These are phyloP conservation scores for Somion occarium DNA, from an alignment of 1,284 basidiomycete genomes.

Conservation along the genomic window DNA sequence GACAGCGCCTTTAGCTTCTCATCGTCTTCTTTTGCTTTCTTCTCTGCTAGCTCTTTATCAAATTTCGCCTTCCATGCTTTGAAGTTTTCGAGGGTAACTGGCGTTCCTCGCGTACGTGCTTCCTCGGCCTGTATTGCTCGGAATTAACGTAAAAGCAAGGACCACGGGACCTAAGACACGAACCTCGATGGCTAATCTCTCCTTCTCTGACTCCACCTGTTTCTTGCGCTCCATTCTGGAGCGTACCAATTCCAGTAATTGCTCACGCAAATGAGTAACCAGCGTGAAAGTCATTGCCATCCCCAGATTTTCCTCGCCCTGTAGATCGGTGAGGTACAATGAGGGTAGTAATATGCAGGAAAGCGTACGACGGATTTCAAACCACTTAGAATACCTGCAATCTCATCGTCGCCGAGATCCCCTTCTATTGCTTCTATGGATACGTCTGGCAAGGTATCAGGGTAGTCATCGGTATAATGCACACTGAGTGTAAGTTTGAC, in stretches of 20 bases:
- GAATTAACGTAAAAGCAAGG: not conserved
- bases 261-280: constrained; percentile 82
- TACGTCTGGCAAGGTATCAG: constrained; percentile 75
- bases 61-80: constrained; percentile 78
- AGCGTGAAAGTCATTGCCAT: constrained; percentile 99
- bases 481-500: constrained; percentile 77
- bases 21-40: constrained; percentile 71
- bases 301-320: constrained; percentile 89
- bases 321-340: constrained; percentile 6
- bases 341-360: constrained; percentile 6
- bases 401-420: constrained; percentile 59
- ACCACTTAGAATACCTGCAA: constrained; percentile 51
- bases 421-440: constrained; percentile 65
- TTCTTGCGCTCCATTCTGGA: constrained; percentile 52
- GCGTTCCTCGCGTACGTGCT: constrained; percentile 84
- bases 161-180: constrained; percentile 6
- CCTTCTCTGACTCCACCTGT: constrained; percentile 67
- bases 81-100: constrained; percentile 83
- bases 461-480: constrained; percentile 65
- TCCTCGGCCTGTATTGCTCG: constrained; percentile 70
- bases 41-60: constrained; percentile 59
- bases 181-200: constrained; percentile 75
- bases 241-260: constrained; percentile 62
- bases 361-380: constrained; percentile 61
- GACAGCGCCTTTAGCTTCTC: constrained; percentile 75